Conservation (phyloP, 768 basidiomycete species). For the Mycena vitilis region DNA sequence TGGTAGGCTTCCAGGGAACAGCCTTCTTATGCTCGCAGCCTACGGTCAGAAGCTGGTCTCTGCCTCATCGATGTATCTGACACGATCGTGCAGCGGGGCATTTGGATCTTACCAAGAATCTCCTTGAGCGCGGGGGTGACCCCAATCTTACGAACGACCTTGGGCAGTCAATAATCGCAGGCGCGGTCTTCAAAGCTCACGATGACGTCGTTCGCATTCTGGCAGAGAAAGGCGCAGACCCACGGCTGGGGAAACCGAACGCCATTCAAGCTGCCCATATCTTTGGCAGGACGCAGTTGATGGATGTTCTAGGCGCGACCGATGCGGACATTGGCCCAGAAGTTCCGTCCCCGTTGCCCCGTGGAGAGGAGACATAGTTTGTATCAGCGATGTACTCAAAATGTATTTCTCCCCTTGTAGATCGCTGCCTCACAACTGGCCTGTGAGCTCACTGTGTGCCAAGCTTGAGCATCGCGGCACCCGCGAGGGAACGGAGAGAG, state of each 20-base stretch:
- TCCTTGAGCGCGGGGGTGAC: slow-evolving; percentile 71
- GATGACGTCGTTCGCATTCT: slow-evolving; percentile 72
- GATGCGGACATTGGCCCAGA: slow-evolving; percentile 62
- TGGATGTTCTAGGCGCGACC: slow-evolving; percentile 67
- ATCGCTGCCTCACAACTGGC: no score
- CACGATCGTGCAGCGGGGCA: slow-evolving; percentile 60
- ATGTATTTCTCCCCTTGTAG: slow-evolving; percentile 12
- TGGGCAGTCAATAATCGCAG: slow-evolving; percentile 79
- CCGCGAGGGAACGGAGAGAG: no score
- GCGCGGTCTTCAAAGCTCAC: slow-evolving; percentile 81
- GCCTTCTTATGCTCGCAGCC: slow-evolving; percentile 81
- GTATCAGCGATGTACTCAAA: neutral
- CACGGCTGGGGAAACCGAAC: slow-evolving; percentile 71
- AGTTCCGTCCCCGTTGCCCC: slow-evolving; percentile 47
- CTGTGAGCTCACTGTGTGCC: no score
- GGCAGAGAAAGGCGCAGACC: slow-evolving; percentile 68
- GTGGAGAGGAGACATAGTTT: neutral
- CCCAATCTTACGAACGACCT: slow-evolving; percentile 77
- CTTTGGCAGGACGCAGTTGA: slow-evolving; percentile 69
- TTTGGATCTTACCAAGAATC: slow-evolving; percentile 58
- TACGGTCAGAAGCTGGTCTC: slow-evolving; percentile 49
- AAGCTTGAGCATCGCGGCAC: no score
- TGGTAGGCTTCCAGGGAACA: slow-evolving; percentile 68
- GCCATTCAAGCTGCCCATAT: slow-evolving; percentile 78
- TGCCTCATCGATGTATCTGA: slow-evolving; percentile 20